Conservation (phyloP, 805 yeast species). For the Metschnikowia lachancei region DNA sequence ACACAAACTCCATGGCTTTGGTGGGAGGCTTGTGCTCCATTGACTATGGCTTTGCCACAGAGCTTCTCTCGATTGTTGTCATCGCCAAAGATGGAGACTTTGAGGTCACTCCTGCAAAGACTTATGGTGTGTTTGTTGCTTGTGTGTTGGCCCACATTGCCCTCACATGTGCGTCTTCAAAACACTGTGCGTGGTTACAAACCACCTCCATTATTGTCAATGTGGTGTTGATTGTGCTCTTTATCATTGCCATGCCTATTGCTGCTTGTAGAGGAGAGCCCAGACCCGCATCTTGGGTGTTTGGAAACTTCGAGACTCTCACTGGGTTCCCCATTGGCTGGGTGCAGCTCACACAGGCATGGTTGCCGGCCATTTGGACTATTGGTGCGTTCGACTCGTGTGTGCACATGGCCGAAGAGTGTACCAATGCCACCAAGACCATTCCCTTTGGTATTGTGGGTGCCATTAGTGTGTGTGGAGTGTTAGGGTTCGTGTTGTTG, state of each 20-base stretch:
- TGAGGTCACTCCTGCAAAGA: constrained; percentile 49
- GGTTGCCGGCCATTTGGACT: constrained; percentile 74
- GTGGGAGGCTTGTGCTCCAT: constrained; percentile 66
- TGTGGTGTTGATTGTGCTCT: constrained; percentile 48
- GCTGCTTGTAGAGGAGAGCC: constrained; percentile 45
- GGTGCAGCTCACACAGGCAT: constrained; percentile 43
- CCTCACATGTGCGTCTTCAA: constrained; percentile 56
- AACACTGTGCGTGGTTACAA: constrained; percentile 56
- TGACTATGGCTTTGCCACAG: constrained; percentile 64
- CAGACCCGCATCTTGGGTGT: constrained; percentile 52
- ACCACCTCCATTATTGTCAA: constrained; percentile 56
- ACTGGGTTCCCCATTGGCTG: constrained; percentile 61
- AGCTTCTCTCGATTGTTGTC: constrained; percentile 56
- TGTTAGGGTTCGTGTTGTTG: constrained; percentile 56
- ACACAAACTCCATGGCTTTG: constrained; percentile 64
- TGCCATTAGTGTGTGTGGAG: constrained; percentile 55
- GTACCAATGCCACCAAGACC: constrained; percentile 56
- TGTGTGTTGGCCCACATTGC: constrained; percentile 51
- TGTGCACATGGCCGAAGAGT: constrained; percentile 73
- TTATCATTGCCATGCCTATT: constrained; percentile 62
- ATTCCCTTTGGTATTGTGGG: constrained; percentile 65
- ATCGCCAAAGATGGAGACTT: constrained; percentile 54
- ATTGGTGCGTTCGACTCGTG: constrained; percentile 72
- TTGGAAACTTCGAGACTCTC: constrained; percentile 49
- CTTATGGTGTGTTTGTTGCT: constrained; percentile 66